These are phyloP conservation scores for Vigna angularis DNA, from an alignment of 306 rosid species.

Conservation along the genomic window DNA sequence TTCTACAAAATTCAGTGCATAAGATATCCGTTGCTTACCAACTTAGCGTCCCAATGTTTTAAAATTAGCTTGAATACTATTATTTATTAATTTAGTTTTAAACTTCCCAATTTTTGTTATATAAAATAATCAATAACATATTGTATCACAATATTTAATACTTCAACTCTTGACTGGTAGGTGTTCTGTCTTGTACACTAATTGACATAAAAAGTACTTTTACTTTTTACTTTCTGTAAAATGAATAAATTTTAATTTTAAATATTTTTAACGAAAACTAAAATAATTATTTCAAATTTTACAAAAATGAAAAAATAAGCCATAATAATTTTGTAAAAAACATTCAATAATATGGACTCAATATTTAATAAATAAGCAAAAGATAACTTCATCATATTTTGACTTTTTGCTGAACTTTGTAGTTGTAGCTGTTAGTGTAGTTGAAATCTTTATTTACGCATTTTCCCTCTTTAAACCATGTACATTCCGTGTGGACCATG, in stretches of 20 bases:
- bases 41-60: too few species aligned
- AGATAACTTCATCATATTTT: not conserved
- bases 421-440: not conserved
- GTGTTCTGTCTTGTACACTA: not conserved
- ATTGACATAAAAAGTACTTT: too few species aligned
- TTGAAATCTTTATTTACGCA: not conserved
- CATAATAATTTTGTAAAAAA: not conserved
- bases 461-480: not conserved
- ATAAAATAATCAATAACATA: not conserved
- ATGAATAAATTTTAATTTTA: too few species aligned
- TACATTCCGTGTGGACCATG: conserved; percentile 37
- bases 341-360: not conserved
- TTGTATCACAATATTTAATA: not conserved
- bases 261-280: too few species aligned
- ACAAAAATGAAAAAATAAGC: too few species aligned
- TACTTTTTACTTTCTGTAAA: too few species aligned
- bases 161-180: not conserved
- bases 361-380: not conserved
- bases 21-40: too few species aligned
- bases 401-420: not conserved
- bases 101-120: not conserved
- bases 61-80: not conserved
- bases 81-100: not conserved
- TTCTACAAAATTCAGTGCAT: too few species aligned
- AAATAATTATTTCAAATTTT: too few species aligned